Base-by-base conservation (phyloP, 768 basidiomycete species). In the Rhodocollybia butyracea region DNA sequence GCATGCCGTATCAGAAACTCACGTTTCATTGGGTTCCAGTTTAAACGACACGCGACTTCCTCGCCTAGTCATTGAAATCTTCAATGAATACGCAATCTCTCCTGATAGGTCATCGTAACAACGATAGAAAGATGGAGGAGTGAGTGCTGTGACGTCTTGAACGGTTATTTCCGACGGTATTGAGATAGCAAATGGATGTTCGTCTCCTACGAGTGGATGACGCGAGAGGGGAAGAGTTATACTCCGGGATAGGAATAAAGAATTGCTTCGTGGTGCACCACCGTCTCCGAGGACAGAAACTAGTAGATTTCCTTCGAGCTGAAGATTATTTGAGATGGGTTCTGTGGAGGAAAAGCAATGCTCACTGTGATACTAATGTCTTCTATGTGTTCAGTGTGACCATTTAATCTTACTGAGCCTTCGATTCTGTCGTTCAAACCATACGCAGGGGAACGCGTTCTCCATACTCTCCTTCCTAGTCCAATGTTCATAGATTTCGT, bases 1-100 rank as follows among this genome's bases (percentile, higher is more conserved):
- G 34, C 26, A 24, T 34, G 8, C n/a, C 17, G n/a, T 19, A 38
- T 2, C 7, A 10, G n/a, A 24, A 3, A 34, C 53, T 45, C 12
- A 54, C 53, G 53, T 29, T 29, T 54, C 53, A 21, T 26, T 42
- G 19, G 53, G 32, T 46, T 54, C 41, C 30, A 34, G 32, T 50
- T 38, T 50, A 17, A 50, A 50, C 6, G 53, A 17, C 24, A 41
- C 29, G 22, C 41, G 51, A 40, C 21, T 40, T 8, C 27, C 43
- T 27, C 46, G 41, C 24, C 53, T 46, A 7, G 27, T 27, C 42
- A 54, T 42, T 27, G 24, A 8, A 12, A 54, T 24, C 19, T 54
- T 54, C 21, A 54, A 45, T 45, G 53, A 45, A 42, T 54, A 54
- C n/a, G 15, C 21, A 21, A 54, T 54, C 30, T 43, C 43, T n/a